These are phyloP conservation scores for Scytalidium sp. DNA, from an alignment of 2,329 filamentous ascomycete genomes.

Conservation along the genomic window DNA sequence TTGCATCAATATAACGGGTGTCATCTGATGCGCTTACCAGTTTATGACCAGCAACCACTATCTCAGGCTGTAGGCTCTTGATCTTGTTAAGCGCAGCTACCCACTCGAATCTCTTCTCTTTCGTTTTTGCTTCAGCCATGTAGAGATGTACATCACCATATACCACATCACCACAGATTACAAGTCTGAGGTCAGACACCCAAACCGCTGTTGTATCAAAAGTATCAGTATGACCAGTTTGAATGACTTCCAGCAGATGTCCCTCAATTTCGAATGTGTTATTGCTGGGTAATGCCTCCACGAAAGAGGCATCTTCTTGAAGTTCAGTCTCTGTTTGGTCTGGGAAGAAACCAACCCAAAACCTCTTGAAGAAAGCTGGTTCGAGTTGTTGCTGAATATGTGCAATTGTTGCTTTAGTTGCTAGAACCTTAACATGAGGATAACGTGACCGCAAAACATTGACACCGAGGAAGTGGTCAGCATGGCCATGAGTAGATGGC, in stretches of 20 bases:
- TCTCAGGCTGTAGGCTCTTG: conserved; percentile 23
- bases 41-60: conserved; percentile 30
- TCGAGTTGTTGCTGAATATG: conserved; percentile 19
- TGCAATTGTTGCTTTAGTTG: conserved; percentile 18
- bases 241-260: conserved; percentile 12
- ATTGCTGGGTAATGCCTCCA: background rate
- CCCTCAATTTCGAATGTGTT: conserved; percentile 14
- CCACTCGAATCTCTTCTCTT: conserved; percentile 28
- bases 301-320: background rate
- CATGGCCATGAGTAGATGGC: conserved; percentile 40
- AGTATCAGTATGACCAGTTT: conserved; percentile 16
- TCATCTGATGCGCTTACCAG: conserved; percentile 22
- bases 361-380: conserved; percentile 4
- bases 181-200: conserved; percentile 29
- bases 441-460: conserved; percentile 26
- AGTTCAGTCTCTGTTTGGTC: conserved; percentile 10
- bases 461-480: conserved; percentile 37
- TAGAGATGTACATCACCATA: conserved; percentile 33
- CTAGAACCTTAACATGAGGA: conserved; percentile 18
- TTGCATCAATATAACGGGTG: conserved; percentile 18
- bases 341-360: conserved; percentile 22
- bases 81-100: conserved; percentile 29
- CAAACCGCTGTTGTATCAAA: conserved; percentile 29
- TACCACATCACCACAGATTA: conserved; percentile 33
- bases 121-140: conserved; percentile 30